phyloP scores from a whole-genome alignment of 2,329 filamentous ascomycete genomes.

The Colletotrichum incanum region DNA sequence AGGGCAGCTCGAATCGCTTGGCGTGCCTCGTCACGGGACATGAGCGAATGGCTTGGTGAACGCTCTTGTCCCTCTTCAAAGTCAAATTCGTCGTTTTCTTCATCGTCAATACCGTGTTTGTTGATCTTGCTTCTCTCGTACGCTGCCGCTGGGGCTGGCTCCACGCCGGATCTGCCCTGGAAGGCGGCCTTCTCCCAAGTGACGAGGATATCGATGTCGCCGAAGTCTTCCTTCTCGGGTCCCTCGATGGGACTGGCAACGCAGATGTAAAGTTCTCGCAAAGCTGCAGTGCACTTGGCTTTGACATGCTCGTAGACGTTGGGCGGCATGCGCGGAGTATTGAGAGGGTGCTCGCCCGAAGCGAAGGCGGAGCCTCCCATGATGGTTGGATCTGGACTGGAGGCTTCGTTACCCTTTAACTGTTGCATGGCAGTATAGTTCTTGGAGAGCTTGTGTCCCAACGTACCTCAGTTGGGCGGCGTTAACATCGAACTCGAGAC shows the following conservation, averaged over 20 bases:
- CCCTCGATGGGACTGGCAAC: constrained; percentile 77
- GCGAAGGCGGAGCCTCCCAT: constrained; percentile 80
- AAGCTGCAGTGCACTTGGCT: constrained; percentile 59
- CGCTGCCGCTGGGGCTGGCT: too few species aligned
- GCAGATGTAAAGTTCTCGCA: constrained; percentile 66
- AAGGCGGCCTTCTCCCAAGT: constrained; percentile 51
- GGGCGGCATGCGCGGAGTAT: constrained; percentile 77
- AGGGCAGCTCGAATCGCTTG: constrained; percentile 52
- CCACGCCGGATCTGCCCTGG: constrained; percentile 4
- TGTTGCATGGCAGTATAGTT: background rate
- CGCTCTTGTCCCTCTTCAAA: background rate
- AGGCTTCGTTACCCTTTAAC: background rate
- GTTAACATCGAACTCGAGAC: too few species aligned
- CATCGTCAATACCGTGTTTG: background rate
- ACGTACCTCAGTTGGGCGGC: background rate
- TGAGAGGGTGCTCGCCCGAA: constrained; percentile 61
- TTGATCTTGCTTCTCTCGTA: background rate
- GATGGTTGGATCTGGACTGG: background rate
- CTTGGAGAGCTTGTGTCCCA: too few species aligned
- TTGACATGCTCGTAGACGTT: constrained; percentile 70
- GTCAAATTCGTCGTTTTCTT: background rate
- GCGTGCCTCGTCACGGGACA: background rate
- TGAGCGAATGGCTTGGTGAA: constrained; percentile 1
- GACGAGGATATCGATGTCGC: constrained; percentile 82
- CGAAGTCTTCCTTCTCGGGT: constrained; percentile 77